Percentiles rank a stretch among this genome's conserved stretches.
Conservation (phyloP, 2,329 filamentous ascomycete genomes). For the Penicillium nordicum region DNA sequence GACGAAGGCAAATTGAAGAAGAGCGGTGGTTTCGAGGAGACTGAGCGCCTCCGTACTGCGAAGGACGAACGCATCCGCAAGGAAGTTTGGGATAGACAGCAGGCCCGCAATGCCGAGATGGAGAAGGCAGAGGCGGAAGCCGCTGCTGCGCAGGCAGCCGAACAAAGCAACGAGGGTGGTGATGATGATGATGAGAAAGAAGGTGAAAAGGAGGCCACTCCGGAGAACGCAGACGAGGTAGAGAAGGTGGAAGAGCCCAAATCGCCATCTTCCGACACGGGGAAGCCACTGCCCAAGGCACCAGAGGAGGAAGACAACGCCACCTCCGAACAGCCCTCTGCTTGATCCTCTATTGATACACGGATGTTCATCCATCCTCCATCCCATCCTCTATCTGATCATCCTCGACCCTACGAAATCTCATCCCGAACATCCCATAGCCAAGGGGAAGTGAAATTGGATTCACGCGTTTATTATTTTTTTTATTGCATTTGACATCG, state of each 20-base stretch:
- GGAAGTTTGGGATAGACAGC: constrained; percentile 62
- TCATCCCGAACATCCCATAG: background rate
- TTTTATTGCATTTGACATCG: constrained; percentile 2
- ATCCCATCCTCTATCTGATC: background rate
- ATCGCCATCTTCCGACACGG: background rate
- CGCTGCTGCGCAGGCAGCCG: constrained; percentile 28
- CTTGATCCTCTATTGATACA: background rate
- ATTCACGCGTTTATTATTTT: background rate
- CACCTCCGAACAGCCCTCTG: background rate
- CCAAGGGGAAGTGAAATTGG: background rate
- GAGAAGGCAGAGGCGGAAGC: constrained; percentile 34
- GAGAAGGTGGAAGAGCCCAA: constrained; percentile 5
- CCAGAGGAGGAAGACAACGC: background rate
- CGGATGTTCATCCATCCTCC: background rate
- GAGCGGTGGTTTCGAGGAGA: constrained; percentile 90
- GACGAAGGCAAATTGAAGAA: constrained; percentile 91
- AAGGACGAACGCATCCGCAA: constrained; percentile 84
- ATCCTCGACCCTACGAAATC: background rate
- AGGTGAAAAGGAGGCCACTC: background rate
- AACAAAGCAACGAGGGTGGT: constrained; percentile 14
- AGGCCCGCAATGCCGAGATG: constrained; percentile 51
- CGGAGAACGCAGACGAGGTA: background rate
- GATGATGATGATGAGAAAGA: background rate
- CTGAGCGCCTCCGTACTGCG: constrained; percentile 75
- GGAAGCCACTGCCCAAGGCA: background rate